A percentile compares a stretch with the other conserved stretches of the same genome.
Evolutionary conservation across 169 alveolate species (phyloP).

Genomic region (Plasmodium adleri): DNA sequence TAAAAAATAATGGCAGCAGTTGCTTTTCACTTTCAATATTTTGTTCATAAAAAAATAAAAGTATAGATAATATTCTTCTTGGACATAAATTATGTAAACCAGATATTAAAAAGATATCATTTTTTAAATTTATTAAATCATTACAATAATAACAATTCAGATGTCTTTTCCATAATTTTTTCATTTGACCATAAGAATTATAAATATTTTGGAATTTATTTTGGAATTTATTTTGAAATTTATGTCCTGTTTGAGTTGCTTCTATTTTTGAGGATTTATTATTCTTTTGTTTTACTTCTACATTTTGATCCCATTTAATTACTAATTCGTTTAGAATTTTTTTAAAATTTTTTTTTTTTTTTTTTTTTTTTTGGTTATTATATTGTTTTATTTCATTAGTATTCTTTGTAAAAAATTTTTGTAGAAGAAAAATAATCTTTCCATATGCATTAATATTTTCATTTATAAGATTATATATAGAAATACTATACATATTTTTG

Average conservation of each 20-base stretch:
- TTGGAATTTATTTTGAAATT: background rate
- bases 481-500: conserved; percentile 66
- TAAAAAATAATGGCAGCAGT: conserved; percentile 43
- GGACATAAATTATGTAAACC: conserved; percentile 71
- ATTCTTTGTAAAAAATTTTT: conserved; percentile 23
- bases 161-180: conserved; percentile 28
- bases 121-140: conserved; percentile 41
- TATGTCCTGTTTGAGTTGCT: too few species aligned
- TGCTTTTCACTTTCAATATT: conserved; percentile 47
- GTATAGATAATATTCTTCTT: conserved; percentile 35
- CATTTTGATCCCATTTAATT: background rate
- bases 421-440: conserved; percentile 32
- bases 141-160: conserved; percentile 51
- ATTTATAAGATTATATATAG: conserved; percentile 27
- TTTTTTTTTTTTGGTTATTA: background rate
- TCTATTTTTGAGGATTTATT: background rate
- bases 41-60: conserved; percentile 53
- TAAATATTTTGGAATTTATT: background rate
- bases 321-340: background rate
- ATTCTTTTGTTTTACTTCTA: background rate
- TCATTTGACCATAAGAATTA: background rate
- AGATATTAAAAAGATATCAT: conserved; percentile 22
- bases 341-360: conserved; percentile 6
- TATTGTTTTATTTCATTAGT: background rate
- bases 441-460: conserved; percentile 52